Base-by-base conservation (phyloP, 2,329 filamentous ascomycete species). In the Fusarium haematococcum region DNA sequence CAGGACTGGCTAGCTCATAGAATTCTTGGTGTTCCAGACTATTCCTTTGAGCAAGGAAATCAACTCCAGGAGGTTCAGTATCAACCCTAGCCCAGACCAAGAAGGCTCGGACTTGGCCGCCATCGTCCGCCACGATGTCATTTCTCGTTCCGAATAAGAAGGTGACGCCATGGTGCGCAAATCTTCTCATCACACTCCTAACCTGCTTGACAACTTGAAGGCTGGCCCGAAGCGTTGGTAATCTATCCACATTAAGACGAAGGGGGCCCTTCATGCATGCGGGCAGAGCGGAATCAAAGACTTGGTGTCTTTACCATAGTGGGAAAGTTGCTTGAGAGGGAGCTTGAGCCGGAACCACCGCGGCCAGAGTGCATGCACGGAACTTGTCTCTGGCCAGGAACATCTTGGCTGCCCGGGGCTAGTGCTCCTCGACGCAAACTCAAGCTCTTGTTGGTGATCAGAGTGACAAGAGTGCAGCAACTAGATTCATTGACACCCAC, bases 361-460 rank as follows among this genome's bases (percentile, higher is more conserved):
- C 32, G 43, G 68, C 32, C 52, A 54, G 32, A 52, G 50, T 41
- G 18, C 16, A 72, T 69, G 65, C 71, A 75, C 45, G 60, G 66
- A 74, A 69, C 64, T 72, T 72, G n/a, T 63, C 58, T 43, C 64
- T 65, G 23, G 18, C 48, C 35, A 48, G 61, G 52, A 57, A 41
- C 27, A 63, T 39, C 57, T 61, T 48, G 59, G 33, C 57, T 74
- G 35, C 20, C 57, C 45, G 50, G 60, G 54, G 67, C 64, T 58
- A 74, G 68, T 63, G 39, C 48, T 64, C n/a, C 25, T 67, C 39
- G 57, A 74, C 45, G 61, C 45, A 72, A 70, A 61, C 20, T 43
- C 30, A 68, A 67, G 63, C 37, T 75, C 62, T 77, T 74, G 75
- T 77, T 77, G 75, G 75, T 78, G 75, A 77, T 32, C 30, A 70